Evolutionary conservation across 2,329 filamentous ascomycete species (phyloP), one percentile per base, ranked within the genome.

Genomic region (Sporothrix euskadiensis): DNA sequence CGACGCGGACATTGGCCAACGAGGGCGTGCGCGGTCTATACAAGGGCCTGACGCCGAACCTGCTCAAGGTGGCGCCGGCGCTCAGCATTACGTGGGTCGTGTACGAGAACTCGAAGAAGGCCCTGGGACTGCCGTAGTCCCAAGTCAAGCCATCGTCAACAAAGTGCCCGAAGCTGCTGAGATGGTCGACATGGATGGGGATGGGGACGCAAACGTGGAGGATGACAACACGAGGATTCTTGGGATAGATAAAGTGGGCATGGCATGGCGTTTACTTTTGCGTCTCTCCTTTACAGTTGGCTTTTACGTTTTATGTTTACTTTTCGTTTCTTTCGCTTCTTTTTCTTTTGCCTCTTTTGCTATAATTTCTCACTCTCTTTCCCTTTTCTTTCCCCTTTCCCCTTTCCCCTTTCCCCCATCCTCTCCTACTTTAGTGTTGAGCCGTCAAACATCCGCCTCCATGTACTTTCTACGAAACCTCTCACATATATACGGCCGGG

Each of bases 61-160:
- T 99, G 54, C 86, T 99, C 78, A 99, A 99, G 85, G 96, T 99
- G 49, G 94, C 96, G 10, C 96, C 96, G 1, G 94, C 96, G 41
- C 91, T 99, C 71, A 97, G 94, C 78, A 98, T 99, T 80, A 94
- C 94, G 72, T 97, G 96, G 86, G 89, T 97, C 79, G 92, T 96
- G 75, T 97, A 97, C 80, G 94, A 97, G 83, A 96, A 96, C 80
- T 90, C 92, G 72, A 97, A 97, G 85, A 88, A 87, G 78, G 80
- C 92, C 47, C 85, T 97, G 77, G 81, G 84, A 16, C 79, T 90
- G 78, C 84, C 86, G 76, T 85, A 74, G 70, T 79, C 78, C 16
- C 26, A 26, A 26, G 26, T 26, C 2, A 52, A 49, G 44, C 47
- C 35, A 35, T 26, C 26, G 26, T 26, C 26, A 7, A 35, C 35